These are phyloP conservation scores for Fagus crenata DNA, from an alignment of 306 rosid genomes.

Conservation along the genomic window DNA sequence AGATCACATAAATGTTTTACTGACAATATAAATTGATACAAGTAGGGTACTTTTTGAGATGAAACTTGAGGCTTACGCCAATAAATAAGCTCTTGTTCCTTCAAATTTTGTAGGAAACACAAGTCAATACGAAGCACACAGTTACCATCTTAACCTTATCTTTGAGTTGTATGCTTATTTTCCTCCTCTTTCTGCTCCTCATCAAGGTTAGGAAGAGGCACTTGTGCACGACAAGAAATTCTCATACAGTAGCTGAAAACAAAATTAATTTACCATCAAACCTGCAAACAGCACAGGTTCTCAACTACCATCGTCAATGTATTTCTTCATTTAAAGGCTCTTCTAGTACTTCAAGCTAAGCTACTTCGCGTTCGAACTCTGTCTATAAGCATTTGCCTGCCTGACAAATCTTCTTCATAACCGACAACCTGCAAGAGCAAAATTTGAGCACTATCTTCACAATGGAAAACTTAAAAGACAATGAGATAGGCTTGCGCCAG, in stretches of 20 bases:
- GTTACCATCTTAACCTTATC: slow-evolving; percentile 22
- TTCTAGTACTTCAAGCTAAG: slow-evolving; percentile 36
- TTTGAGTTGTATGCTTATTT: slow-evolving; percentile 32
- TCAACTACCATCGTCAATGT: not conserved
- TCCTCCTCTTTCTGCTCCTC: slow-evolving; percentile 21
- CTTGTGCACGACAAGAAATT: slow-evolving; percentile 19
- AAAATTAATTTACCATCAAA: slow-evolving; percentile 21
- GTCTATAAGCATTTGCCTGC: slow-evolving; percentile 92
- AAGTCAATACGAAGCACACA: slow-evolving; percentile 15
- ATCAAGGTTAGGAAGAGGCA: slow-evolving; percentile 12
- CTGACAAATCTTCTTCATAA: slow-evolving; percentile 87
- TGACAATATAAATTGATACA: not conserved
- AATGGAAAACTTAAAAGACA: slow-evolving; percentile 21
- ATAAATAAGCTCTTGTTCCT: not conserved
- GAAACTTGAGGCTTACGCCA: not conserved
- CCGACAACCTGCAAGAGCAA: slow-evolving; percentile 66
- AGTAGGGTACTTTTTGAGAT: too few relatives aligned
- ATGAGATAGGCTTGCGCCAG: slow-evolving; percentile 21
- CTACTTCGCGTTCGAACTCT: slow-evolving; percentile 75
- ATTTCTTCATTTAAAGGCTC: slow-evolving; percentile 13
- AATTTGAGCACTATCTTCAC: slow-evolving; percentile 19
- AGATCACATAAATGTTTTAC: not conserved
- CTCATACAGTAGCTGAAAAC: slow-evolving; percentile 27
- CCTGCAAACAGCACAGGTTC: slow-evolving; percentile 9
- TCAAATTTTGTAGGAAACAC: not conserved